Conservation (phyloP, 768 basidiomycete genomes). For the Xerocomellus chrysenteron region DNA sequence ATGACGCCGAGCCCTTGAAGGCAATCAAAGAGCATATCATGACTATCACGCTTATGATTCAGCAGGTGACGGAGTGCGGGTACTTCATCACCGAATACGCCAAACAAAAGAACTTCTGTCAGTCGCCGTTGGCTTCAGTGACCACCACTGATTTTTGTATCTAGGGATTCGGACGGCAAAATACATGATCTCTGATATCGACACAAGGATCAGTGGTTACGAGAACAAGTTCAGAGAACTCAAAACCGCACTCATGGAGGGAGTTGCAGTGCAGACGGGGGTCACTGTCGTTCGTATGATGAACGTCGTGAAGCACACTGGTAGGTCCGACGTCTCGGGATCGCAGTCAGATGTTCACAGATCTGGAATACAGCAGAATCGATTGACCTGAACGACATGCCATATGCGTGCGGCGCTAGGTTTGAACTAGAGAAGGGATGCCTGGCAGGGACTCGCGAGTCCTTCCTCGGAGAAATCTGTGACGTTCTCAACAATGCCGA, state of each 20-base stretch:
- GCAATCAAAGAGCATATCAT: background rate
- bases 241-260: background rate
- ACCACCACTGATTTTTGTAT: background rate
- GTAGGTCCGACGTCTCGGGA: background rate
- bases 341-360: background rate
- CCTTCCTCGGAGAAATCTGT: background rate
- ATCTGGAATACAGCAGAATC: background rate
- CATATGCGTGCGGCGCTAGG: constrained; percentile 5
- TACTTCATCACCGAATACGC: constrained; percentile 1
- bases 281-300: background rate
- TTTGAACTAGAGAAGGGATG: constrained; percentile 6
- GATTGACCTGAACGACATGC: constrained; percentile 7
- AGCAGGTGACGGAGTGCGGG: background rate
- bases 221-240: background rate
- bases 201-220: background rate
- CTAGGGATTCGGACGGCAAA: background rate
- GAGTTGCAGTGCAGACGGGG: background rate
- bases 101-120: background rate
- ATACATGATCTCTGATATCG: background rate
- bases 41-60: background rate
- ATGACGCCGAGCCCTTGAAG: background rate
- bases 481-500: background rate
- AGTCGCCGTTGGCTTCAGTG: background rate
- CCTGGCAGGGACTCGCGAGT: background rate
- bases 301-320: background rate